Base-by-base conservation (phyloP, 1,284 basidiomycete species). In the Peniophora sp. region DNA sequence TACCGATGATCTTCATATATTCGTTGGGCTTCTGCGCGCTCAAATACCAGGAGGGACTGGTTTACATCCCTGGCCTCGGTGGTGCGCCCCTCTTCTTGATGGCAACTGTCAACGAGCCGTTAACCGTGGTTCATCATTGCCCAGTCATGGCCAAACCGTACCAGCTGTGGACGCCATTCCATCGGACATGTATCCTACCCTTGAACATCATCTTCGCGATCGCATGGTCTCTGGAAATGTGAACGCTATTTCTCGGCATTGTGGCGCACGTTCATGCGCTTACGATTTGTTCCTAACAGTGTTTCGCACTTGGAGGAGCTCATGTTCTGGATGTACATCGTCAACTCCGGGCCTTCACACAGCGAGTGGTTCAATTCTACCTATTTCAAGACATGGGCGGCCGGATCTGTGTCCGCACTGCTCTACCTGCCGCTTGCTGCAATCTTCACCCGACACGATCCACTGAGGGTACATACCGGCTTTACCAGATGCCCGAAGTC, bases 291-390 rank as follows among this genome's bases (percentile, higher is more conserved):
- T 8, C 11, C 3, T n/a, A 5, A 11, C 56, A 89, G 86, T 72
- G 76, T 87, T 9, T 85, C 85, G 0, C 86, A 89, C 64, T 65
- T 89, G 55, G 87, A 89, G 78, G 87, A 90, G 59, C 72, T 90
- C 1, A 89, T 84, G 58, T 90, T 90, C 63, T 90, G 87, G 86
- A 67, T 88, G 16, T 90, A 88, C 69, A 77, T 90, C 36, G 69
- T 89, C 47, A 84, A 84, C 53, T 71, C 83, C 1, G 70, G 75
- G 11, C 72, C 80, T 0, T 64, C 65, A 0, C 78, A 83, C 54
- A 78, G 78, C 58, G 77, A 86, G 58, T 90, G 87, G 87, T 89
- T 90, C 68, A 67, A 68, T n/a, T 85, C 78, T 57, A 53, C 68
- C 27, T 87, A 87, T 58, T 90, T 88, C 71, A 83, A 75, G 60